Conservation (phyloP, 2,329 filamentous ascomycete species). For the Claviceps spartinae region DNA sequence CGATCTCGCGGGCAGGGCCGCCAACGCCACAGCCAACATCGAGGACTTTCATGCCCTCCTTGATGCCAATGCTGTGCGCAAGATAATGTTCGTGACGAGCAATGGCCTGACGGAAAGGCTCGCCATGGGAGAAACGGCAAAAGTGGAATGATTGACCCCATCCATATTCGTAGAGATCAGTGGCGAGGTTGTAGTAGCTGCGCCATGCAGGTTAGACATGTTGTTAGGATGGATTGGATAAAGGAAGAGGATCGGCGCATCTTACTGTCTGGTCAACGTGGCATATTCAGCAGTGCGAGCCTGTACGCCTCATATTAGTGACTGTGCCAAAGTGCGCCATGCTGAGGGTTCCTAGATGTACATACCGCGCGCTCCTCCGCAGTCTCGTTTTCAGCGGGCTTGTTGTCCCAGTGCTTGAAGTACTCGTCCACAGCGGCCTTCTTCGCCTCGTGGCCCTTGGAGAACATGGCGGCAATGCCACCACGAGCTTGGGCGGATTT, state of each 20-base stretch:
- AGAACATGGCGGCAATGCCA: slow-evolving; percentile 71
- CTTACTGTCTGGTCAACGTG: slow-evolving; percentile 81
- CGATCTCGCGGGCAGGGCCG: slow-evolving; percentile 88
- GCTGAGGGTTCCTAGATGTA: slow-evolving; percentile 3
- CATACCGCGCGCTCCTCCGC: slow-evolving; percentile 64
- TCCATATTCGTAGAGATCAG: slow-evolving; percentile 90
- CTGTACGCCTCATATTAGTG: slow-evolving; percentile 27
- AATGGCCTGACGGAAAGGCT: slow-evolving; percentile 82
- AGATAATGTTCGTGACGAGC: slow-evolving; percentile 97
- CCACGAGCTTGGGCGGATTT: slow-evolving; percentile 53
- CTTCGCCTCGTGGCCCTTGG: slow-evolving; percentile 64
- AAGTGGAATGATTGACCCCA: slow-evolving; percentile 98
- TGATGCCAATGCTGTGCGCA: slow-evolving; percentile 74
- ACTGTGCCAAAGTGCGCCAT: too few relatives aligned
- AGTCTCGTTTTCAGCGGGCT: slow-evolving; percentile 66
- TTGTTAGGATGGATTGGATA: too few relatives aligned
- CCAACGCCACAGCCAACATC: slow-evolving; percentile 97
- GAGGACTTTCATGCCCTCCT: slow-evolving; percentile 76
- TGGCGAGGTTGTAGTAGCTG: slow-evolving; percentile 94
- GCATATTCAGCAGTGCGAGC: slow-evolving; percentile 79
- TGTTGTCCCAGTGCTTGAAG: slow-evolving; percentile 94
- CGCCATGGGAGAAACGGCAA: slow-evolving; percentile 78
- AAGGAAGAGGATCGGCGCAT: slow-evolving; percentile 9
- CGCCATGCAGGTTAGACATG: slow-evolving; percentile 8
- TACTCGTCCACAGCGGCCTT: slow-evolving; percentile 79